A percentile compares a stretch with the other conserved stretches of the same genome.
phyloP scores from a whole-genome alignment of 495 filamentous ascomycete genomes.

The Penicillium longicatenatum region DNA sequence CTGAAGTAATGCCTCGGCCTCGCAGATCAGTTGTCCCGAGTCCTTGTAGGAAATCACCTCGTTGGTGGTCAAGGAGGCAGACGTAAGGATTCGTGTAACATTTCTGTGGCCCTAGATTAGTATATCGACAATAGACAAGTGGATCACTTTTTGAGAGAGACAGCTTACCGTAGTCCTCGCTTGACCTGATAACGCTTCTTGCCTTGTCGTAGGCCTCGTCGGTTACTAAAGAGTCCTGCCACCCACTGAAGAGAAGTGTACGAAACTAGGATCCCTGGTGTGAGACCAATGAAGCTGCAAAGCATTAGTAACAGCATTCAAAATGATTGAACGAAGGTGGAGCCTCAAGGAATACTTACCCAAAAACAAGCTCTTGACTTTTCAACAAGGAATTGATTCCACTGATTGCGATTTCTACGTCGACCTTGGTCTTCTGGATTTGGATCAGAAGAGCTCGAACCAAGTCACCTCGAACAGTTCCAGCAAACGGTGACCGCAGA shows the following conservation, averaged over 20 bases:
- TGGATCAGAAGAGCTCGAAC: conserved; percentile 90
- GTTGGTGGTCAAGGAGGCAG: conserved; percentile 57
- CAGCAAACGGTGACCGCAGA: conserved; percentile 73
- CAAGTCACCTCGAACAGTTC: conserved; percentile 81
- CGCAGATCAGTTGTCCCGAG: conserved; percentile 85
- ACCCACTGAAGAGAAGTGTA: conserved; percentile 76
- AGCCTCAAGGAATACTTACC: conserved; percentile 39
- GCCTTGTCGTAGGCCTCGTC: conserved; percentile 62
- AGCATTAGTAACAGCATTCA: conserved; percentile 20
- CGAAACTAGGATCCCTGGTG: conserved; percentile 83
- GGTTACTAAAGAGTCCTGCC: conserved; percentile 61
- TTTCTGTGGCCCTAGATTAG: conserved; percentile 47
- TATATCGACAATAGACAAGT: not conserved
- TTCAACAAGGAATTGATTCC: conserved; percentile 92
- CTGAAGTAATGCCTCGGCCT: conserved; percentile 75
- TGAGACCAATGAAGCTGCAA: conserved; percentile 78
- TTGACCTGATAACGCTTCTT: conserved; percentile 64
- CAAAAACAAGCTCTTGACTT: conserved; percentile 96
- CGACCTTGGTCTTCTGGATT: conserved; percentile 98
- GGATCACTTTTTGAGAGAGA: not conserved
- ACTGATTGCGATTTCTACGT: conserved; percentile 92
- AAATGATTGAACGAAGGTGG: not conserved
- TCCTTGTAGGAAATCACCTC: conserved; percentile 83
- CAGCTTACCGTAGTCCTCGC: conserved; percentile 65
- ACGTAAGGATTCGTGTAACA: conserved; percentile 78